Percentiles rank a stretch among this genome's conserved stretches.
These are phyloP conservation scores for Iberis pinnata DNA, from an alignment of 345 rosid genomes.

Conservation along the genomic window DNA sequence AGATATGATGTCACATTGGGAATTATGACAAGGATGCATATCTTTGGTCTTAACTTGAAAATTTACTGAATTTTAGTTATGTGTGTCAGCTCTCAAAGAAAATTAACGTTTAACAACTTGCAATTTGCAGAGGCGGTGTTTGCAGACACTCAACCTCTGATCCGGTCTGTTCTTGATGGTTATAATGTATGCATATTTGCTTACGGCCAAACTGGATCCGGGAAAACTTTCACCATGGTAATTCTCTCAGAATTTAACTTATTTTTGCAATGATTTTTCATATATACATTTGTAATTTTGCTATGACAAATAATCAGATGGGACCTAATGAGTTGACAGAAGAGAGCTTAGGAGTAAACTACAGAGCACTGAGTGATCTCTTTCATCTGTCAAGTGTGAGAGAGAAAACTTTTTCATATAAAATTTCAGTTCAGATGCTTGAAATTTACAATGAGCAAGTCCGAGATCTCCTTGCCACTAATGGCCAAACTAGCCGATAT, in stretches of 20 bases:
- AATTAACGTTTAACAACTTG: slow-evolving; percentile 3
- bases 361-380: slow-evolving; percentile 82
- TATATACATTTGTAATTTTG: not conserved
- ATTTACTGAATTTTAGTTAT: not conserved
- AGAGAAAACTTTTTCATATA: slow-evolving; percentile 53
- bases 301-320: slow-evolving; percentile 39
- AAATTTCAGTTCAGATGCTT: slow-evolving; percentile 84
- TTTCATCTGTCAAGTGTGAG: slow-evolving; percentile 64
- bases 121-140: slow-evolving; percentile 73
- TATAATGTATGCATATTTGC: slow-evolving; percentile 97
- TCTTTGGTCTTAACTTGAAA: too few relatives aligned
- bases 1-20: not conserved
- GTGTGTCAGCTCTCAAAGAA: not conserved
- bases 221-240: slow-evolving; percentile 96
- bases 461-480: slow-evolving; percentile 78
- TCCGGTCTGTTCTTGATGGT: slow-evolving; percentile 97
- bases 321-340: slow-evolving; percentile 83
- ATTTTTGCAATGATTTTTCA: not conserved
- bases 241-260: not conserved
- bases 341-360: slow-evolving; percentile 79
- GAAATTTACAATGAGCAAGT: slow-evolving; percentile 98
- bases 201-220: slow-evolving; percentile 98
- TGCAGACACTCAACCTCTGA: slow-evolving; percentile 71
- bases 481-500: slow-evolving; percentile 66
- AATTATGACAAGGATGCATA: too few relatives aligned